Evolutionary conservation across 2,329 filamentous ascomycete genomes (phyloP).

Genomic region (Trichoderma atroviride): DNA sequence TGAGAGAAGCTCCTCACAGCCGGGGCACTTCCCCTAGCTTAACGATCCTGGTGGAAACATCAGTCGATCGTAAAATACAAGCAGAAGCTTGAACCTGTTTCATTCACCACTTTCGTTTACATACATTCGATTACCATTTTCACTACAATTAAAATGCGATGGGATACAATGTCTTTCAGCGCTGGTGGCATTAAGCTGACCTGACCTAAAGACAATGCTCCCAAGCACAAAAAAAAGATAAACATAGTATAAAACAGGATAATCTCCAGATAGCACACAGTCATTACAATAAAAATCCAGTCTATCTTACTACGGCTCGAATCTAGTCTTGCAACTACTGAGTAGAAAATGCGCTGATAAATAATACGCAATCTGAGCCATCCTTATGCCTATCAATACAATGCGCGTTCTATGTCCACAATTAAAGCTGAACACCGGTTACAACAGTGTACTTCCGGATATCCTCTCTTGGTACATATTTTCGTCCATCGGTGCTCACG

Average conservation of each 20-base stretch:
- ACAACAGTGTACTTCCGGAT: neutral
- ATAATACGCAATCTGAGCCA: no score
- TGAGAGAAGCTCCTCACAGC: neutral
- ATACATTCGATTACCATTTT: neutral
- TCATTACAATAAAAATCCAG: neutral
- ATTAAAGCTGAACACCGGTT: conserved; percentile 7
- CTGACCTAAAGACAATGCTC: neutral
- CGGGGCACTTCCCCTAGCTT: neutral
- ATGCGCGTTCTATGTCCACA: neutral
- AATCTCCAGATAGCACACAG: neutral
- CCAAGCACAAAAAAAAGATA: neutral
- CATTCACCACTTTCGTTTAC: neutral
- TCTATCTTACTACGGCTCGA: neutral
- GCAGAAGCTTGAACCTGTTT: neutral
- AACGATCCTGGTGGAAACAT: neutral
- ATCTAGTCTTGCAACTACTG: neutral
- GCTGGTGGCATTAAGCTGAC: neutral
- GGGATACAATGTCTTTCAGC: neutral
- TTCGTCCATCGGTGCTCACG: conserved; percentile 30
- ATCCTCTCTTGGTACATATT: conserved; percentile 12
- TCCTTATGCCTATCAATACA: neutral
- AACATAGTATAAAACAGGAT: neutral
- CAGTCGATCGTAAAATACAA: neutral
- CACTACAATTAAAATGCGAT: neutral
- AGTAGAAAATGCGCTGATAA: neutral